Evolutionary conservation across 306 rosid species (phyloP).

Genomic region (Casuarina glauca): DNA sequence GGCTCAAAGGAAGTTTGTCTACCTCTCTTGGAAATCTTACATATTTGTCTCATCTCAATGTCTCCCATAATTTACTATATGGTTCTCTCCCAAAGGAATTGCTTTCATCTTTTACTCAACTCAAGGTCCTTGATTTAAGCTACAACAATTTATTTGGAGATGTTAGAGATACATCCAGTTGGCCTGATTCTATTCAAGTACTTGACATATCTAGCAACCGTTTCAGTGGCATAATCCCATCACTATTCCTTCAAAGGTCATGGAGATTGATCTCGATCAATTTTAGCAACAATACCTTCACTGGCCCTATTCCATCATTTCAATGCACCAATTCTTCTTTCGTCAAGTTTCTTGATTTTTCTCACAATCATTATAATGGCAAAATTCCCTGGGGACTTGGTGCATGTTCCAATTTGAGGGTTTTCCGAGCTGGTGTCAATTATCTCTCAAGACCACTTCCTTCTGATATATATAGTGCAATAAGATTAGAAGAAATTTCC

Average conservation of each 20-base stretch:
- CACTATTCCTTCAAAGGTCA: not conserved
- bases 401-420: slow-evolving; percentile 10
- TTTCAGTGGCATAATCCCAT: not conserved
- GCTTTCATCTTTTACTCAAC: slow-evolving; percentile 2
- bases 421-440: slow-evolving; percentile 13
- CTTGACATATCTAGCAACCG: slow-evolving; percentile 3
- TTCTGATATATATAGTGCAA: slow-evolving; percentile 2
- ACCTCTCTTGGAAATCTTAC: not conserved
- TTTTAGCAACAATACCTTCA: not conserved
- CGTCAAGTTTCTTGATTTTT: slow-evolving; percentile 5
- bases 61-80: not conserved
- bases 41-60: not conserved
- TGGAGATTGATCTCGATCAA: not conserved
- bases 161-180: not conserved
- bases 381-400: not conserved
- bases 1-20: not conserved
- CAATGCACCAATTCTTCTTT: not conserved
- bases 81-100: not conserved
- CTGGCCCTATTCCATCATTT: not conserved
- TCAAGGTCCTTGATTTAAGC: slow-evolving; percentile 16
- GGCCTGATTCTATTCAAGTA: not conserved
- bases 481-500: not conserved
- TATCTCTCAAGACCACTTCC: slow-evolving; percentile 8
- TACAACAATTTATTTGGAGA: slow-evolving; percentile 13
- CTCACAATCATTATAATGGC: slow-evolving; percentile 2